A percentile compares a stretch with the other conserved stretches of the same genome.
Conservation (phyloP, 23 red algal species). For the Pyropia haitanensis region DNA sequence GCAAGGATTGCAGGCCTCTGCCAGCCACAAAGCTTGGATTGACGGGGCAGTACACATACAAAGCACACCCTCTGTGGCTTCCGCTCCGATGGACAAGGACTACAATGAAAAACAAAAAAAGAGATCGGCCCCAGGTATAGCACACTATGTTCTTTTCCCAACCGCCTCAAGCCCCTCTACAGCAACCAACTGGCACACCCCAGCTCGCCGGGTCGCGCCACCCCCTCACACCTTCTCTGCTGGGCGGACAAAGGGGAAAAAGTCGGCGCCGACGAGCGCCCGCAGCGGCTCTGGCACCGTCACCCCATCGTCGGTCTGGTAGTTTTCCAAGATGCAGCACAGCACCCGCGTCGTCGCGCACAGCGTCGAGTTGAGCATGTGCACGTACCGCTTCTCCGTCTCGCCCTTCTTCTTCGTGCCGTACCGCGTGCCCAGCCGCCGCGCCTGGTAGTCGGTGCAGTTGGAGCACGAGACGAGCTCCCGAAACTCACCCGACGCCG, state of each 20-base stretch:
- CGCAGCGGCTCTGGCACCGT: slow-evolving; percentile 78
- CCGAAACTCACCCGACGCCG: slow-evolving; percentile 68
- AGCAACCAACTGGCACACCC: too few relatives aligned
- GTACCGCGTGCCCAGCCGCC: slow-evolving; percentile 62
- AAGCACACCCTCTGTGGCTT: too few relatives aligned
- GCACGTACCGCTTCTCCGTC: slow-evolving; percentile 88
- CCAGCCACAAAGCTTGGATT: too few relatives aligned
- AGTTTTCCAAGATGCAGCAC: slow-evolving; percentile 95
- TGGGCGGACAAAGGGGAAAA: slow-evolving; percentile 40
- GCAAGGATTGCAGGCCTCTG: too few relatives aligned
- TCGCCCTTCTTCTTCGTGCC: slow-evolving; percentile 90
- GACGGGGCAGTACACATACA: too few relatives aligned
- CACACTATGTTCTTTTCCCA: too few relatives aligned
- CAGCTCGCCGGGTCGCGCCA: too few relatives aligned
- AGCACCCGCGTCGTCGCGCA: slow-evolving; percentile 93
- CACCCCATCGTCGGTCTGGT: slow-evolving; percentile 73
- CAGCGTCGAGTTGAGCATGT: slow-evolving; percentile 98
- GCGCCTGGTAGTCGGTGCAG: slow-evolving; percentile 94
- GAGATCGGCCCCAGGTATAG: too few relatives aligned
- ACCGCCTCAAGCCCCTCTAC: too few relatives aligned
- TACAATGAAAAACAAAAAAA: too few relatives aligned
- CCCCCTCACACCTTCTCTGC: slow-evolving; percentile 17
- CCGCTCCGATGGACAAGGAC: too few relatives aligned
- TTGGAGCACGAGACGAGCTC: slow-evolving; percentile 94
- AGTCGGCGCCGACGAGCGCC: slow-evolving; percentile 45